These are phyloP conservation scores for Chlamydomonas incerta DNA, from an alignment of 139 green algal species.

Conservation along the genomic window DNA sequence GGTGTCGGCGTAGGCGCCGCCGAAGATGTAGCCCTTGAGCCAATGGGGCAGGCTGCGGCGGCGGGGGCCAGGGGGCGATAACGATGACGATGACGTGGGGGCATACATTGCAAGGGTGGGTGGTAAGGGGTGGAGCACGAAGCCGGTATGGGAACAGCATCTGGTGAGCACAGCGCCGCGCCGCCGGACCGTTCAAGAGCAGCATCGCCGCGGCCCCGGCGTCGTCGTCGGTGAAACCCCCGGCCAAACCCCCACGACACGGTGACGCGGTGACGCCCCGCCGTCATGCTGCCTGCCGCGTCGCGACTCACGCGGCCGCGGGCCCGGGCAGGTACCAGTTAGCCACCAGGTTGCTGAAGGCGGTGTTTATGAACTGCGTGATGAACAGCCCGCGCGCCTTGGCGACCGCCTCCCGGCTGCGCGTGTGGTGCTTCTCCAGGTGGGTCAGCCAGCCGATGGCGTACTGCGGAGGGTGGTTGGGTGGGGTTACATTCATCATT, in stretches of 20 bases:
- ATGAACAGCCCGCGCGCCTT: constrained; percentile 35
- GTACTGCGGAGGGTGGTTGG: not conserved
- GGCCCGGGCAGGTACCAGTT: constrained; percentile 63
- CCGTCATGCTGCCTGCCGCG: too few species aligned
- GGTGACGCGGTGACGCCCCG: too few species aligned
- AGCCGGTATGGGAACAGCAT: too few species aligned
- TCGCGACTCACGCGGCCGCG: not conserved
- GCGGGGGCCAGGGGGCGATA: not conserved
- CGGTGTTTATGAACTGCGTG: constrained; percentile 62
- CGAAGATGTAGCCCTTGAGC: constrained; percentile 33
- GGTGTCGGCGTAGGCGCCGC: constrained; percentile 59
- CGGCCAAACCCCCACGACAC: too few species aligned
- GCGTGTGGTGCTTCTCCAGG: constrained; percentile 71
- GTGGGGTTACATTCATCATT: too few species aligned
- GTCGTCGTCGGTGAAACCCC: too few species aligned
- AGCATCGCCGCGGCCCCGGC: too few species aligned
- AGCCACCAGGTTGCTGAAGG: constrained; percentile 67
- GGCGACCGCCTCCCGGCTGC: constrained; percentile 52
- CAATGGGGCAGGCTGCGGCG: not conserved
- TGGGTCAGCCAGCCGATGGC: constrained; percentile 50
- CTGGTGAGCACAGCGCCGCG: too few species aligned
- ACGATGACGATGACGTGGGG: too few species aligned
- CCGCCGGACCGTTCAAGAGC: too few species aligned
- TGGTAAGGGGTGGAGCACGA: too few species aligned
- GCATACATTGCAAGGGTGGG: too few species aligned